These are phyloP conservation scores for Tolypocladium guangdongense DNA, from an alignment of 2,329 filamentous ascomycete genomes.

Conservation along the genomic window DNA sequence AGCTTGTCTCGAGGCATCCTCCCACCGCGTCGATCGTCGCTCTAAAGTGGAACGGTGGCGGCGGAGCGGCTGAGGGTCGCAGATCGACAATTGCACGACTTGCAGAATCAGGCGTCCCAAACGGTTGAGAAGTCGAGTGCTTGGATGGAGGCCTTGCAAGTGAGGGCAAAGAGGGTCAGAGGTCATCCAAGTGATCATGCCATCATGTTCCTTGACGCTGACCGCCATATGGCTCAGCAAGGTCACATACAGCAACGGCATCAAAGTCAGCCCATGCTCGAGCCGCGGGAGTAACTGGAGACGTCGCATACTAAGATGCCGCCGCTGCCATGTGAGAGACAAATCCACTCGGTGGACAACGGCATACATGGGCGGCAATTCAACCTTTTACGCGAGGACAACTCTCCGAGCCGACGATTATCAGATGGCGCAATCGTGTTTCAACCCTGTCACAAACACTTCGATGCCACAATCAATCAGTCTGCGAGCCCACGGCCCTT, in stretches of 20 bases:
- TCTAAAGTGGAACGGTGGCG: neutral
- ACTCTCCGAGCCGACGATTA: neutral
- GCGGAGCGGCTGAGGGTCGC: too few species aligned
- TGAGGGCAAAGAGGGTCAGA: neutral
- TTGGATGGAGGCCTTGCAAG: neutral
- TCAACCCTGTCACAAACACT: neutral
- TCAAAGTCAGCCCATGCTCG: neutral
- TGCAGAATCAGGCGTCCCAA: neutral
- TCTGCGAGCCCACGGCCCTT: neutral
- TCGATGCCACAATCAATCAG: neutral
- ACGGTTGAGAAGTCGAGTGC: neutral
- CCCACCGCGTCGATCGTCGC: too few species aligned
- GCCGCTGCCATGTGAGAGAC: too few species aligned
- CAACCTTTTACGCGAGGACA: neutral
- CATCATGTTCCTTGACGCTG: neutral
- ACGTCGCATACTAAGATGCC: too few species aligned
- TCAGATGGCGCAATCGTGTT: neutral
- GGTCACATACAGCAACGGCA: neutral
- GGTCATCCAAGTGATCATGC: neutral
- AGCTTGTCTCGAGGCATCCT: neutral
- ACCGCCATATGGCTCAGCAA: neutral
- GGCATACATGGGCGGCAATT: neutral
- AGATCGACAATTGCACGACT: neutral
- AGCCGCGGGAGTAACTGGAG: neutral
- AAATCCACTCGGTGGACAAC: neutral